A percentile compares a stretch with the other conserved stretches of the same genome.
These are phyloP conservation scores for Penicillium frequentans DNA, from an alignment of 2,329 filamentous ascomycete species.

Conservation along the genomic window DNA sequence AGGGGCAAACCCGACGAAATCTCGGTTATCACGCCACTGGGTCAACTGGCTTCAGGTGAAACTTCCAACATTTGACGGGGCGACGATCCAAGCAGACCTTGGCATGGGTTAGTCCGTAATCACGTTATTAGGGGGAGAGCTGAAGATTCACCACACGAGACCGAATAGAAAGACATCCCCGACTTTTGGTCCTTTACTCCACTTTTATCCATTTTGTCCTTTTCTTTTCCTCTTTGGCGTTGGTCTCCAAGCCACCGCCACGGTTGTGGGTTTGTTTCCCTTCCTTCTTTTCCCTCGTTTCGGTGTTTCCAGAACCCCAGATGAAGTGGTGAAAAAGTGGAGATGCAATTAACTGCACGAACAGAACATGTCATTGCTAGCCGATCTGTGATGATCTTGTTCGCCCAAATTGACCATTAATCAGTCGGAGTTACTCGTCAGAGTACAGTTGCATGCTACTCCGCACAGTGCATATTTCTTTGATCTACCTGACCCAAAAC, in stretches of 20 bases:
- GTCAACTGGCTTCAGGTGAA: constrained; percentile 3
- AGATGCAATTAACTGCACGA: not conserved
- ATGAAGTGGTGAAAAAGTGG: constrained; percentile 10
- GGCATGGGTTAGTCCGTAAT: not conserved
- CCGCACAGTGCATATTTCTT: too few species aligned
- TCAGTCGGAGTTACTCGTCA: constrained; percentile 7
- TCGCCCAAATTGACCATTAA: not conserved
- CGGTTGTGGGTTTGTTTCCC: constrained; percentile 12
- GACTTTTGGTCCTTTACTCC: not conserved
- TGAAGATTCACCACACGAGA: not conserved
- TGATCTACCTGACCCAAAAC: too few species aligned
- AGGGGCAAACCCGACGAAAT: not conserved
- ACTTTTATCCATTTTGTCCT: not conserved
- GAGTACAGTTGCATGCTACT: constrained; percentile 6
- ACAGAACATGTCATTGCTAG: constrained; percentile 5
- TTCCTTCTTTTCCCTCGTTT: constrained; percentile 6
- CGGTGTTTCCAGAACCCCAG: constrained; percentile 28
- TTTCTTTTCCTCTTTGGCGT: not conserved
- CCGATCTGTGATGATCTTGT: constrained; percentile 8
- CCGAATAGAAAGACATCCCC: not conserved
- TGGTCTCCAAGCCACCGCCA: constrained; percentile 24
- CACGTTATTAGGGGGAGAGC: not conserved
- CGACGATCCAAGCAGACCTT: constrained; percentile 9
- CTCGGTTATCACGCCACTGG: constrained; percentile 18
- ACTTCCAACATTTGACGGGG: not conserved